Percentiles rank a stretch among this genome's conserved stretches.
These are phyloP conservation scores for Termitomyces sp. DNA, from an alignment of 768 basidiomycete species.

Conservation along the genomic window DNA sequence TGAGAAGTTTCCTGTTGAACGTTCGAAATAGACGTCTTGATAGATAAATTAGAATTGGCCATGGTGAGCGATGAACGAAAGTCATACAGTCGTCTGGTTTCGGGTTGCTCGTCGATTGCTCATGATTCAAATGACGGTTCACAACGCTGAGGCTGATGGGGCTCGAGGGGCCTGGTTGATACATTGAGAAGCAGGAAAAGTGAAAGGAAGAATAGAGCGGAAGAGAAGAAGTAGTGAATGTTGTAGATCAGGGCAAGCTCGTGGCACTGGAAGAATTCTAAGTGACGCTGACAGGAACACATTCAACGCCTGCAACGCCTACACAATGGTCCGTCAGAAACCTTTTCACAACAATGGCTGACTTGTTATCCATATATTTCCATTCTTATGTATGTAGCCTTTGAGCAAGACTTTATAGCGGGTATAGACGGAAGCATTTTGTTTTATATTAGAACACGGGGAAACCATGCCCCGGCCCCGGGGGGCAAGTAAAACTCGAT, in stretches of 20 bases:
- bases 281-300: constrained; percentile 5
- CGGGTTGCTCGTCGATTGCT: constrained; percentile 29
- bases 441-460: not conserved
- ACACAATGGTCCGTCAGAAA: constrained; percentile 20
- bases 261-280: not conserved
- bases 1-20: constrained; percentile 75
- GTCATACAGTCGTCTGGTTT: constrained; percentile 41
- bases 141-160: constrained; percentile 19
- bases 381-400: not conserved
- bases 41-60: constrained; percentile 7
- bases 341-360: not conserved
- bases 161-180: constrained; percentile 34
- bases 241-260: constrained; percentile 12
- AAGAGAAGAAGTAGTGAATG: constrained; percentile 9
- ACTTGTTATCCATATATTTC: not conserved
- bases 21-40: constrained; percentile 94
- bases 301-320: constrained; percentile 21
- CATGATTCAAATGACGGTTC: constrained; percentile 28
- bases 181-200: constrained; percentile 18
- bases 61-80: not conserved
- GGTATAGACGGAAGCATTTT: not conserved
- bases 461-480: not conserved
- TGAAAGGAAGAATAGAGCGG: constrained; percentile 4
- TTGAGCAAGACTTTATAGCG: not conserved
- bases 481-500: not conserved